These are phyloP conservation scores for Russula abietina DNA, from an alignment of 768 basidiomycete genomes.

Conservation along the genomic window DNA sequence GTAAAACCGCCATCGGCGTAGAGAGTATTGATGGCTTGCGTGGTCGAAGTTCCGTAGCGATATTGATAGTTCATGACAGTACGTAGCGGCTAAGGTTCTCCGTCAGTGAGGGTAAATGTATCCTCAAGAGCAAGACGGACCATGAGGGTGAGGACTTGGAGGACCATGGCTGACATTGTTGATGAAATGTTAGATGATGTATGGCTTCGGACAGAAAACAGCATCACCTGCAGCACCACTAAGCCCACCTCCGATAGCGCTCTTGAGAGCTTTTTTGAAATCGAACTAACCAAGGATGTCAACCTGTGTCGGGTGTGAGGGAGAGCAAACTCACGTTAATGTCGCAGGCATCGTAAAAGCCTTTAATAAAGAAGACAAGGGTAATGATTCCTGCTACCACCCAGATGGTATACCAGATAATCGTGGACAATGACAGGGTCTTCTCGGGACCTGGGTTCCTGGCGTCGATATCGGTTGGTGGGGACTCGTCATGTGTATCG, in stretches of 20 bases:
- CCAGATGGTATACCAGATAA: conserved; percentile 34
- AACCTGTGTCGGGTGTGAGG: background rate
- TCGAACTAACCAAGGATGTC: conserved; percentile 59
- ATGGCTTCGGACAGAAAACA: background rate
- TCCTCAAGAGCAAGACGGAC: conserved; percentile 24
- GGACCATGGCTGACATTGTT: conserved; percentile 67
- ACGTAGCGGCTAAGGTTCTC: conserved; percentile 59
- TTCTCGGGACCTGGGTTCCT: conserved; percentile 3
- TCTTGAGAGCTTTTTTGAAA: conserved; percentile 64
- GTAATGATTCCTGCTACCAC: conserved; percentile 35
- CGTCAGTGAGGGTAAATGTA: conserved; percentile 14
- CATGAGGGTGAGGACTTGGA: conserved; percentile 91
- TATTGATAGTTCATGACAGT: conserved; percentile 98
- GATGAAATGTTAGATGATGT: background rate
- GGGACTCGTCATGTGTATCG: background rate
- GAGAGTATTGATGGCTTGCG: conserved; percentile 57
- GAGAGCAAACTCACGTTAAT: conserved; percentile 46
- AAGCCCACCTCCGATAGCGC: conserved; percentile 83
- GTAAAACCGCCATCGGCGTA: conserved; percentile 73
- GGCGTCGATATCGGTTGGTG: background rate
- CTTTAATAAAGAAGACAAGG: conserved; percentile 56
- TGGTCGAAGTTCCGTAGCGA: conserved; percentile 74
- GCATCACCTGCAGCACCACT: conserved; percentile 77
- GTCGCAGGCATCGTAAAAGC: conserved; percentile 63
- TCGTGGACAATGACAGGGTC: conserved; percentile 29